Conservation (phyloP, 495 filamentous ascomycete species). For the Penicillium psychrofluorescens region DNA sequence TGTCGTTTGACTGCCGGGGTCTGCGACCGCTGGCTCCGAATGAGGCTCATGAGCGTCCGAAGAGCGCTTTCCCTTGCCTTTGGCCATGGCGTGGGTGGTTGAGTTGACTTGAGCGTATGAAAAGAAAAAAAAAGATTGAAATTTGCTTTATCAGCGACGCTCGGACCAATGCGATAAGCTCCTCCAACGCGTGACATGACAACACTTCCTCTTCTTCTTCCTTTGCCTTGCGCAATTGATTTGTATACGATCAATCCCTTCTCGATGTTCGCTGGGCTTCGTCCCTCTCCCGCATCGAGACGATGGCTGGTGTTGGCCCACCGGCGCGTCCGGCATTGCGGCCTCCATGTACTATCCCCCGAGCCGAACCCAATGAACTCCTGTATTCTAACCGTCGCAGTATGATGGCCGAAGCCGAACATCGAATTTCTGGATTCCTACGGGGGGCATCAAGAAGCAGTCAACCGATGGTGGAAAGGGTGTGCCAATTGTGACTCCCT, state of each 20-base stretch:
- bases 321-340: constrained; percentile 10
- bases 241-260: too few species aligned
- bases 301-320: constrained; percentile 5
- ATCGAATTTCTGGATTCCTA: constrained; percentile 72
- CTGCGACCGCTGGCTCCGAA: constrained; percentile 7
- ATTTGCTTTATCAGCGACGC: constrained; percentile 26
- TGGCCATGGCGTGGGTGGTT: constrained; percentile 22
- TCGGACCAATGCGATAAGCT: constrained; percentile 26
- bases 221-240: too few species aligned
- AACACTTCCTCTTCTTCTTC: too few species aligned
- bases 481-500: constrained; percentile 1
- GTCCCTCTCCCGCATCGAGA: background rate
- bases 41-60: constrained; percentile 23
- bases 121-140: constrained; percentile 23
- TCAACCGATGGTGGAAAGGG: constrained; percentile 40
- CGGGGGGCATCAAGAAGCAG: constrained; percentile 58
- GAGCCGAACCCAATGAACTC: background rate
- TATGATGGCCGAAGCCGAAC: constrained; percentile 55
- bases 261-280: constrained; percentile 10
- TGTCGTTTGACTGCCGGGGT: constrained; percentile 16
- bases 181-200: background rate
- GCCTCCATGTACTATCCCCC: constrained; percentile 17
- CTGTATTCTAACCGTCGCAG: constrained; percentile 17
- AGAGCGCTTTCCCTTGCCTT: constrained; percentile 35
- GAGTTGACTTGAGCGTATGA: constrained; percentile 8